A percentile compares a stretch with the other conserved stretches of the same genome.
Evolutionary conservation across 1,284 basidiomycete species (phyloP).

Genomic region (Irpex sp.): DNA sequence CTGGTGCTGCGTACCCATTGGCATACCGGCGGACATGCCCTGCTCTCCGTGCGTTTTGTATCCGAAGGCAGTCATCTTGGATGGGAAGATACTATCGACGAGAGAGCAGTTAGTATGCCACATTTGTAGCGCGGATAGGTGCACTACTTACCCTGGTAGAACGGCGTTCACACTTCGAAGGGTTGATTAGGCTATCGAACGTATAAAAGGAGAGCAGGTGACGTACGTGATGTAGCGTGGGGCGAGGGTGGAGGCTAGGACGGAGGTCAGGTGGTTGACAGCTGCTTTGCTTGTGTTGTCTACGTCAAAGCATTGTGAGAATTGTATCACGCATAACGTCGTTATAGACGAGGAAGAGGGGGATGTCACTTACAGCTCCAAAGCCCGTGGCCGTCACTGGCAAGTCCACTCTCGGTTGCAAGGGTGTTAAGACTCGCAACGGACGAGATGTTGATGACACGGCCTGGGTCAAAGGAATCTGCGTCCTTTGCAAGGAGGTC

Average conservation of each 20-base stretch:
- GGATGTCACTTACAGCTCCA: constrained; percentile 77
- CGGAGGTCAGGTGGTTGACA: constrained; percentile 85
- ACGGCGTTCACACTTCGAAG: constrained; percentile 85
- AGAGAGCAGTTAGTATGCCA: not conserved
- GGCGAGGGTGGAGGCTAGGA: constrained; percentile 77
- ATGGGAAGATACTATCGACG: constrained; percentile 75
- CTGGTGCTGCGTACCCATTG: constrained; percentile 57
- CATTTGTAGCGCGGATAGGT: not conserved
- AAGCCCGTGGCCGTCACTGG: constrained; percentile 70
- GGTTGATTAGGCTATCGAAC: constrained; percentile 11
- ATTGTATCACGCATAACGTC: no score
- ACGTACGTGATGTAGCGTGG: constrained; percentile 72
- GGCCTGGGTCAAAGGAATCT: constrained; percentile 72
- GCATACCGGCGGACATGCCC: constrained; percentile 60
- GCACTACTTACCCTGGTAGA: constrained; percentile 67
- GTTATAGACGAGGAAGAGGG: not conserved
- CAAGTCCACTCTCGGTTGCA: constrained; percentile 57
- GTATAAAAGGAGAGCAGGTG: not conserved
- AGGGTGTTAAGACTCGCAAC: constrained; percentile 69
- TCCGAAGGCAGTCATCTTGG: constrained; percentile 89
- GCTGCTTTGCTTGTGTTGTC: constrained; percentile 87
- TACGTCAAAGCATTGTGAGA: constrained; percentile 31
- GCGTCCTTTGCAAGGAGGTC: constrained; percentile 76
- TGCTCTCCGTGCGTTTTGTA: constrained; percentile 67
- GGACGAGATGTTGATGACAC: constrained; percentile 88